Evolutionary conservation across 305 asterid species (phyloP), one percentile per base, ranked within the genome.

Genomic region (Caryopteris hybrid): DNA sequence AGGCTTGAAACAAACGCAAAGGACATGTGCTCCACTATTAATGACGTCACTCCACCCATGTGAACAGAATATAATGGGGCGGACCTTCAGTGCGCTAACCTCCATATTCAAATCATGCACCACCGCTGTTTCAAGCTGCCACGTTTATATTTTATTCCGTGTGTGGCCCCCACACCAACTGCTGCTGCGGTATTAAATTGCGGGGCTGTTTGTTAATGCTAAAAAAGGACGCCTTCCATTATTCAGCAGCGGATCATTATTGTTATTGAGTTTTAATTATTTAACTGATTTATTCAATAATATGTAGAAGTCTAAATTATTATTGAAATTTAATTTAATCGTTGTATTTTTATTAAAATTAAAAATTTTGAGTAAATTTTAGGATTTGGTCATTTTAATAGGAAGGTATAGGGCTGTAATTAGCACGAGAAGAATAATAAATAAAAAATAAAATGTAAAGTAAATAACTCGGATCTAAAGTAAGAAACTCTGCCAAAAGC

Each of bases 1-100:
- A 79, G 76, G 78, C 77, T 56, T 68, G 48, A 70, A 73, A 74
- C 74, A 43, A 75, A 78, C 82, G 80, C 83, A 75, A 56, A 53
- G 25, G 77, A 29, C 79, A 80, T 65, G 84, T 78, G 81, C 63
- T 48, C 33, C 29, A 11, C 72, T 45, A 64, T 47, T 67, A 67
- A 58, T n/a, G 60, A 61, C 76, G 77, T 71, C 80, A 75, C 65
- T 57, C 33, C 8, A 45, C 27, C 41, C 71, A 66, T 77, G 80
- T 77, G 73, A 70, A 80, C 23, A 53, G 76, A 71, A 73, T 73
- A 68, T 53, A 62, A 23, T n/a, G 70, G 73, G 72, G 74, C 36
- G 64, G 27, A 11, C 41, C 53, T 47, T 31, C 43, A 5, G 31
- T 70, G 72, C 78, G 64, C 72, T 72, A 63, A 51, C 47, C 77